Evolutionary conservation across 2,329 filamentous ascomycete species (phyloP).

Genomic region (Exutisphaerella laricina): DNA sequence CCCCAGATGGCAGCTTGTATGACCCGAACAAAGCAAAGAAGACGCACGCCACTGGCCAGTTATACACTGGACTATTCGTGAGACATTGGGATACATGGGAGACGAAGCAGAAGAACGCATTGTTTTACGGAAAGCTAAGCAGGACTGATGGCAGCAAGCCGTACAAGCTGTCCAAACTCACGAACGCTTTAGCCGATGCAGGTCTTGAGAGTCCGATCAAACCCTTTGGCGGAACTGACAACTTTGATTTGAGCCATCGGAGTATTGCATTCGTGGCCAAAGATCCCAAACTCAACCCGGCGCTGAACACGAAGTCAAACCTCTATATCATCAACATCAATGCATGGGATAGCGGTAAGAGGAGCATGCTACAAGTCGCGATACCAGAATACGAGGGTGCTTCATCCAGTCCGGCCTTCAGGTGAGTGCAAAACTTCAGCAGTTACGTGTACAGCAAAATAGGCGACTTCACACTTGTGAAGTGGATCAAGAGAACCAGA

Average conservation of each 20-base stretch:
- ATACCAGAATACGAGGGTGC: slow-evolving; percentile 61
- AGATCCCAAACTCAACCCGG: slow-evolving; percentile 64
- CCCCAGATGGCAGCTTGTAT: slow-evolving; percentile 60
- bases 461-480: too few species aligned
- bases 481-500: too few species aligned
- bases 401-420: slow-evolving; percentile 62
- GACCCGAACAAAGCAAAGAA: slow-evolving; percentile 47
- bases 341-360: slow-evolving; percentile 52
- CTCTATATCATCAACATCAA: slow-evolving; percentile 66
- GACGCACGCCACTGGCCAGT: slow-evolving; percentile 41
- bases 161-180: slow-evolving; percentile 44
- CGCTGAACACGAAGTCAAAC: slow-evolving; percentile 74
- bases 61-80: slow-evolving; percentile 50
- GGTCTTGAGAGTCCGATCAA: slow-evolving; percentile 62
- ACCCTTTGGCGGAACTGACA: slow-evolving; percentile 71
- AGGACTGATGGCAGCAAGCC: slow-evolving; percentile 30
- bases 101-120: slow-evolving; percentile 61
- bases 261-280: slow-evolving; percentile 66
- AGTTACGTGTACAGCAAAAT: too few species aligned
- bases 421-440: too few species aligned
- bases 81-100: slow-evolving; percentile 54
- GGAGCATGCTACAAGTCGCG: slow-evolving; percentile 50
- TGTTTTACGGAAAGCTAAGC: slow-evolving; percentile 65
- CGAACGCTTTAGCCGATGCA: slow-evolving; percentile 59
- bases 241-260: slow-evolving; percentile 70